Evolutionary conservation across 352 stramenopile species (phyloP), one percentile per base, ranked within the genome.

Genomic region (Phytophthora colocasiae): DNA sequence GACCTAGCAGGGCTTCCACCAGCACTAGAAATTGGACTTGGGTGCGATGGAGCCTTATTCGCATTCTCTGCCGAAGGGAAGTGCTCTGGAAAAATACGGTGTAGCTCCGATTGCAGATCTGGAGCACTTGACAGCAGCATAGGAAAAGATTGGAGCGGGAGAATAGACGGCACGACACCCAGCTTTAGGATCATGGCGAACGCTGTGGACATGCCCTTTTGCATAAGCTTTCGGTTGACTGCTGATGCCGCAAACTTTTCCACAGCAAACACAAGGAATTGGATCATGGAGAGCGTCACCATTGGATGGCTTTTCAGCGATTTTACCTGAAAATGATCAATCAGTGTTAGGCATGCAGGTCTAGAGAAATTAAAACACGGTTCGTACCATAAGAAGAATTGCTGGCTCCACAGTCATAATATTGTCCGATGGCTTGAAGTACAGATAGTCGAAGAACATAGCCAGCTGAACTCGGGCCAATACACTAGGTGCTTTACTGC

Each of bases 401-500:
- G 87, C 80, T 38, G 87, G 87, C 49, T 96, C 87, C 48, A 96
- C 80, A 40, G 73, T 83, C 85, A 94, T 94, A 41, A 96, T 87
- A 71, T 89, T 92, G 66, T 94, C 85, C 4, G 68, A 83, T 7
- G 78, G 63, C 51, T 90, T 91, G 60, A 93, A 96, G 63, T 96
- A 93, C 32, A 96, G 63, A 65, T 89, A 96, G 57, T 96, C 87
- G 39, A 96, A 93, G 63, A 94, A 96, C 83, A 96, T 96, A 12
- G 87, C 84, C 43, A 93, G 75, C 53, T 94, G 85, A 27, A 92
- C 85, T 43, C 87, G 83, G 26, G 86, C 83, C 19, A 93, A 68
- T 15, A 89, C 78, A 31, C 67, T 83, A 49, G 82, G 83, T 39
- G 71, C 90, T 58, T 94, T 94, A 70, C 86, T 95, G 44, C 61